Base-by-base conservation (phyloP, 805 yeast species). In the Clavispora phyllophila region DNA sequence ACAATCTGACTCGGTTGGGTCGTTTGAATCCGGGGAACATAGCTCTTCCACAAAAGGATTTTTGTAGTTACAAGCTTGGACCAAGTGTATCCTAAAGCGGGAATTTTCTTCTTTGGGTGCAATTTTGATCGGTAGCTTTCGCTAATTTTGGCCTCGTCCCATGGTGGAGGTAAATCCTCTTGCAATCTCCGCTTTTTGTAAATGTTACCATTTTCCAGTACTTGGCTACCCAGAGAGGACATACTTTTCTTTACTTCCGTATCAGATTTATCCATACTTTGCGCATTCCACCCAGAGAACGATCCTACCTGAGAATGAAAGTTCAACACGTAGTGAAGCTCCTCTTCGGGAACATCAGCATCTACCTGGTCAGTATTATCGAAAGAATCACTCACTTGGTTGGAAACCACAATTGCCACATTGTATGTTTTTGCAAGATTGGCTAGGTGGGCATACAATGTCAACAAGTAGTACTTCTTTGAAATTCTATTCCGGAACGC, bases 331-430 rank as follows among this genome's bases (percentile, higher is more conserved):
- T 69, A 63, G 34, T 58, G 51, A 6, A 59, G 54, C 12, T 53
- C 63, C 22, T 41, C 46, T n/a, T 40, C 48, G 3, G 35, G 14
- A 15, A n/a, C 20, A 13, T 22, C 36, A 24, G 27, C 46, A 14
- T 34, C 36, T 14, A 56, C 61, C 1, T 78, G 73, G 44, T 13
- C 24, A 13, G 3, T 8, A 18, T 32, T 28, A 8, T 46, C 48
- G 35, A 51, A 36, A 19, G 75, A 73, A 53, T 84, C 91, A 32
- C 89, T 76, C 1, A 89, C 87, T 60, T 90, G 96, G 53, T 90
- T 89, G 0, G 89, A 76, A 1, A 84, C 74, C 0, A 87, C 79
- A 0, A 90, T 61, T 0, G 95, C 84, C 4, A 85, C 55, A 18
- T 73, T 61, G 54, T 67, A 61, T 13, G 68, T 56, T 17, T 55